Evolutionary conservation across 495 filamentous ascomycete species (phyloP).

Genomic region (Neurospora pannonica): DNA sequence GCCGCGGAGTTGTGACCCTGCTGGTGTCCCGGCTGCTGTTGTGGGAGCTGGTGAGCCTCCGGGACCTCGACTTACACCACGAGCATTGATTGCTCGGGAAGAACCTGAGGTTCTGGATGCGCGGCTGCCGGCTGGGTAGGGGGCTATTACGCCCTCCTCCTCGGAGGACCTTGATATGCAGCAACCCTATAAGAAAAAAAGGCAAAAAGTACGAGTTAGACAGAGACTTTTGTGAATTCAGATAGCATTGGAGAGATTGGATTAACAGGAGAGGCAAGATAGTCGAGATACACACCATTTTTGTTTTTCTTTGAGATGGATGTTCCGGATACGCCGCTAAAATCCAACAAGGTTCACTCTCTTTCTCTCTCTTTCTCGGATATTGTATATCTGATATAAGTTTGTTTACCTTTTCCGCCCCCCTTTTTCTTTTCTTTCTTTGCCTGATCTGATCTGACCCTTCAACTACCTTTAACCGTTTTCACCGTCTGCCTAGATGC

Average conservation of each 20-base stretch:
- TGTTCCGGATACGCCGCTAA: neutral
- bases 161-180: constrained; percentile 34
- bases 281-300: neutral
- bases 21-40: constrained; percentile 2
- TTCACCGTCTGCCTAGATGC: neutral
- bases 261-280: neutral
- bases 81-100: constrained; percentile 33
- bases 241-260: neutral
- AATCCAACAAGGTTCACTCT: neutral
- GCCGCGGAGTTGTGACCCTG: neutral
- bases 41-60: neutral
- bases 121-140: constrained; percentile 28
- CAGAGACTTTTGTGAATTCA: neutral
- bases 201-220: neutral
- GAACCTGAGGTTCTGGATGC: constrained; percentile 22
- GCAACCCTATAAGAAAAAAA: constrained; percentile 30
- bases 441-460: neutral
- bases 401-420: neutral
- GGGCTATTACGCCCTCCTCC: constrained; percentile 27
- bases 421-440: neutral
- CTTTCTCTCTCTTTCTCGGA: neutral
- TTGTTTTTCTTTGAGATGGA: neutral
- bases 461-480: neutral
- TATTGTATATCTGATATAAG: neutral
- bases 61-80: neutral